Evolutionary conservation across 2,329 filamentous ascomycete genomes (phyloP), one percentile per base, ranked within the genome.

Genomic region (Fusarium sp.): DNA sequence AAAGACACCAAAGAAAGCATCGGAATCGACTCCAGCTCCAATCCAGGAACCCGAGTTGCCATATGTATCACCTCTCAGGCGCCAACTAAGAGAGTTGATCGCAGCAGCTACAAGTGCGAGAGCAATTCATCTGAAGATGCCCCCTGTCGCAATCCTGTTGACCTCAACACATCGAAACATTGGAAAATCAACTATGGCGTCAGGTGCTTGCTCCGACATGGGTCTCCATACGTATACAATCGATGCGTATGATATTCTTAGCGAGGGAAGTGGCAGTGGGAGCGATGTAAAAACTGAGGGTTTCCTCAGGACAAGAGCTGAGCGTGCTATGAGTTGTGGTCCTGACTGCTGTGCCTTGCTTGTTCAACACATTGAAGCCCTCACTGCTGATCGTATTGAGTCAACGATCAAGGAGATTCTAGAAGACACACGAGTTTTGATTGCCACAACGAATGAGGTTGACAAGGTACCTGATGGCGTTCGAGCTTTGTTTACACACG

Each of bases 251-350:
- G 96, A 99, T 75, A 93, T 99, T 44, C 85, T 97, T 7, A 95
- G 94, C n/a, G 95, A 98, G 79, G 93, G 94, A 17, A 80, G 81
- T 13, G 92, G 92, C 2, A 94, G 94, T 57, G 93, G 93, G 12
- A 92, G 93, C 60, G 96, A 99, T 78, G 92, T 97, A 32, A 98
- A 98, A 82, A 97, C 95, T 0, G 95, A 98, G 78, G 95, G 93
- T 2, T 93, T 97, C 73, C 84, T 99, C 18, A 92, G 96, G 77
- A 93, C 93, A 7, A 89, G 96, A 54, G 93, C 94, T 3, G 96
- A 97, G 67, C 89, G 96, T 64, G 96, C 94, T 11, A 90, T 98
- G 79, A 92, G 91, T 72, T 98, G 96, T 77, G 96, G 96, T 1
- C 81, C 94, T 0, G 91, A 94, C 73, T 93, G 89, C 76, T 98